Evolutionary conservation across 164 flowering plant genomes (phyloP).

Genomic region (Hamamelis virginiana): DNA sequence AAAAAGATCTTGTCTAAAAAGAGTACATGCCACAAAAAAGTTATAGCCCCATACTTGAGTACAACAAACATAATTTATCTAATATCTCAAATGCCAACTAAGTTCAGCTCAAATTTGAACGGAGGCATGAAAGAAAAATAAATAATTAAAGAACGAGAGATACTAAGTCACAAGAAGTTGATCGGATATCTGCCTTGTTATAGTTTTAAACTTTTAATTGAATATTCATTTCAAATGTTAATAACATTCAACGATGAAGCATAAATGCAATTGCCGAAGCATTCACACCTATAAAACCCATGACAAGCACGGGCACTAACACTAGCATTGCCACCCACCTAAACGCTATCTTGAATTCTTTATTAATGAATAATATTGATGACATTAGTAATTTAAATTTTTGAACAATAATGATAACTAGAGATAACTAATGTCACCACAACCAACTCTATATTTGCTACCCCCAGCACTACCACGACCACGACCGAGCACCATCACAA

Average conservation of each 20-base stretch:
- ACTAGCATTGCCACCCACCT: not conserved
- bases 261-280: not conserved
- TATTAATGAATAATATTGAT: not conserved
- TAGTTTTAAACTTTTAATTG: too few species aligned
- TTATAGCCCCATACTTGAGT: not conserved
- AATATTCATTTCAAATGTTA: too few species aligned
- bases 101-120: too few species aligned
- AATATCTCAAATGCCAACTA: too few species aligned
- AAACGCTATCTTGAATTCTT: not conserved
- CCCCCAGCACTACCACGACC: not conserved
- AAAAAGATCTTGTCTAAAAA: not conserved
- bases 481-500: not conserved
- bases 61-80: not conserved
- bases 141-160: too few species aligned
- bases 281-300: not conserved
- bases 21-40: not conserved
- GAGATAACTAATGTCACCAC: not conserved
- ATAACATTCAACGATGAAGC: too few species aligned
- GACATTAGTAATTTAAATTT: too few species aligned
- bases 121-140: too few species aligned
- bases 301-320: not conserved
- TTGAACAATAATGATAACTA: not conserved
- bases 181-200: too few species aligned
- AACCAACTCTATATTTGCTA: not conserved
- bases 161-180: too few species aligned